phyloP scores from a whole-genome alignment of 345 rosid genomes.

The Euphorbia tirucalli region DNA sequence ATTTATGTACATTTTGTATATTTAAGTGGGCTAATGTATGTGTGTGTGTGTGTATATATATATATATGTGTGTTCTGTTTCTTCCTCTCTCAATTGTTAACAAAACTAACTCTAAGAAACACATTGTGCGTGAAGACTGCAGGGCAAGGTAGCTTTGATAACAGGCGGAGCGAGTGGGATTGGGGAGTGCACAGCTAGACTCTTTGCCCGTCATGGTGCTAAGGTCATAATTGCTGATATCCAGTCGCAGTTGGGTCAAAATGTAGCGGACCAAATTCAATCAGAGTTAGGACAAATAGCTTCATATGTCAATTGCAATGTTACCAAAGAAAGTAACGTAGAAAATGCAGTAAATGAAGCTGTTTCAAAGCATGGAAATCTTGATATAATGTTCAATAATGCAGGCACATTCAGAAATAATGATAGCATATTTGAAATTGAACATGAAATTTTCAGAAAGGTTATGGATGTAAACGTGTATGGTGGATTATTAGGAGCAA shows the following conservation, averaged over 20 bases:
- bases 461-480: slow-evolving; percentile 3
- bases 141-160: slow-evolving; percentile 1
- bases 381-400: slow-evolving; percentile 5
- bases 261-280: background rate
- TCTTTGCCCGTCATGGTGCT: no score
- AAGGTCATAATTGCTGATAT: no score
- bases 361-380: slow-evolving; percentile 11
- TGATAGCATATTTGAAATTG: background rate
- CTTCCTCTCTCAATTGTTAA: no score
- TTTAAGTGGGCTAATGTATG: no score
- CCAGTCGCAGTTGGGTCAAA: background rate
- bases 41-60: no score
- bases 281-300: background rate
- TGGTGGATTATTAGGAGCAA: slow-evolving; percentile 10
- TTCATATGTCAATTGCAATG: background rate
- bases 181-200: no score
- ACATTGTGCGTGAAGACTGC: background rate
- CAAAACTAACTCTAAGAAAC: no score
- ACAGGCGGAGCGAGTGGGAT: no score
- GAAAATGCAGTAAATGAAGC: slow-evolving; percentile 5
- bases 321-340: background rate
- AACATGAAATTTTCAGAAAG: background rate
- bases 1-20: no score
- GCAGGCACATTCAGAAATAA: background rate
- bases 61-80: no score